phyloP scores from a whole-genome alignment of 345 rosid species.

The Melastoma malabathricum region DNA sequence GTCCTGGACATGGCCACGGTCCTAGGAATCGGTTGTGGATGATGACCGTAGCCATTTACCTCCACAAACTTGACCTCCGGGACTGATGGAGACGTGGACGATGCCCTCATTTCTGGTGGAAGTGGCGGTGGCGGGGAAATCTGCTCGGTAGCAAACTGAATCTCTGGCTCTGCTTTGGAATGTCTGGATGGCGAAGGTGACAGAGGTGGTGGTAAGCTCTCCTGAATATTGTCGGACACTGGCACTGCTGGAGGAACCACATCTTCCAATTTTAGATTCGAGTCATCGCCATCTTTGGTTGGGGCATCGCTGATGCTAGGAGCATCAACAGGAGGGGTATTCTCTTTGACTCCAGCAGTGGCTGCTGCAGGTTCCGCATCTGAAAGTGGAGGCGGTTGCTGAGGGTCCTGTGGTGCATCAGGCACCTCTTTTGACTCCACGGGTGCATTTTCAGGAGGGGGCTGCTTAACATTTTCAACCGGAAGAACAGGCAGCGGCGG shows the following conservation, averaged over 20 bases:
- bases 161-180: background rate
- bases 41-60: conserved; percentile 6
- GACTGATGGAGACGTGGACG: conserved; percentile 27
- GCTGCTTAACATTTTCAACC: conserved; percentile 14
- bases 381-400: conserved; percentile 3
- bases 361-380: conserved; percentile 4
- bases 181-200: conserved; percentile 9
- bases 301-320: background rate
- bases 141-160: conserved; percentile 14
- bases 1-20: conserved; percentile 22
- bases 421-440: background rate
- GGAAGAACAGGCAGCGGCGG: conserved; percentile 16
- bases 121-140: conserved; percentile 17
- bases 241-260: conserved; percentile 9
- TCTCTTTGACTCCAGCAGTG: background rate
- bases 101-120: conserved; percentile 28
- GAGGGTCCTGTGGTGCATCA: conserved; percentile 1
- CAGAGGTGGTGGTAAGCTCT: conserved; percentile 8
- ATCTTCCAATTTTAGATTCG: too few species aligned
- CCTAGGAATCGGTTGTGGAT: conserved; percentile 29
- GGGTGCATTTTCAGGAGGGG: background rate
- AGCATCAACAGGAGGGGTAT: background rate
- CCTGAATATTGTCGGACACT: conserved; percentile 6
- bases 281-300: too few species aligned
- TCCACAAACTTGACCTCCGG: conserved; percentile 32